Conservation (phyloP, 2,329 filamentous ascomycete genomes). For the Ophiocordyceps camponoti-rufipedis region DNA sequence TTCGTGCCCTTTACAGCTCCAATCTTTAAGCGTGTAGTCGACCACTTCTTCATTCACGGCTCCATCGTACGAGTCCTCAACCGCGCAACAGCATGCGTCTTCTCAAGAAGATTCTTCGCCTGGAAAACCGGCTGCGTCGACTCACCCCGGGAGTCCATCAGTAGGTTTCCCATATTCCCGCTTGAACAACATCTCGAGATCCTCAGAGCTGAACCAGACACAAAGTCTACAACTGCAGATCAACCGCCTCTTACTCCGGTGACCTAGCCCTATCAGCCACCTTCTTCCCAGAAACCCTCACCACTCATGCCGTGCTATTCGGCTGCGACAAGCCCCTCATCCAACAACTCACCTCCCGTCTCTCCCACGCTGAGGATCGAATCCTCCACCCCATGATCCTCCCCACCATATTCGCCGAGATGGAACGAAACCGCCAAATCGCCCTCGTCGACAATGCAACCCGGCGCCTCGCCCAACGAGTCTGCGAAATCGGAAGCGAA, state of each 20-base stretch:
- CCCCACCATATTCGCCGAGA: not conserved
- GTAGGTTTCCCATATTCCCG: too few relatives aligned
- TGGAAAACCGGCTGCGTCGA: too few relatives aligned
- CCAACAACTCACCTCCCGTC: not conserved
- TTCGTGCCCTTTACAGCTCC: too few relatives aligned
- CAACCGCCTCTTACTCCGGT: not conserved
- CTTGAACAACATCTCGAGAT: too few relatives aligned
- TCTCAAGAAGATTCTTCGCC: too few relatives aligned
- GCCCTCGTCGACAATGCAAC: not conserved
- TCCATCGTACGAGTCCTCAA: too few relatives aligned
- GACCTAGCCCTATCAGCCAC: not conserved
- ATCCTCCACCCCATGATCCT: not conserved
- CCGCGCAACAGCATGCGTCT: too few relatives aligned
- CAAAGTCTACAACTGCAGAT: not conserved
- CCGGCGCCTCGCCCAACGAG: not conserved
- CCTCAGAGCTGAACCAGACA: not conserved
- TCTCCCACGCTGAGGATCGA: not conserved
- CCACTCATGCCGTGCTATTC: not conserved
- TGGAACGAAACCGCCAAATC: not conserved
- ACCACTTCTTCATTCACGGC: too few relatives aligned
- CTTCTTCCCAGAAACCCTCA: not conserved
- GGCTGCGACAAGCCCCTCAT: not conserved
- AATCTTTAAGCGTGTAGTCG: too few relatives aligned
- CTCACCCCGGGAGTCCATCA: too few relatives aligned
- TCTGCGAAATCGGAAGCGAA: not conserved